phyloP scores from a whole-genome alignment of 768 basidiomycete species.

The Termitomyces heimii region DNA sequence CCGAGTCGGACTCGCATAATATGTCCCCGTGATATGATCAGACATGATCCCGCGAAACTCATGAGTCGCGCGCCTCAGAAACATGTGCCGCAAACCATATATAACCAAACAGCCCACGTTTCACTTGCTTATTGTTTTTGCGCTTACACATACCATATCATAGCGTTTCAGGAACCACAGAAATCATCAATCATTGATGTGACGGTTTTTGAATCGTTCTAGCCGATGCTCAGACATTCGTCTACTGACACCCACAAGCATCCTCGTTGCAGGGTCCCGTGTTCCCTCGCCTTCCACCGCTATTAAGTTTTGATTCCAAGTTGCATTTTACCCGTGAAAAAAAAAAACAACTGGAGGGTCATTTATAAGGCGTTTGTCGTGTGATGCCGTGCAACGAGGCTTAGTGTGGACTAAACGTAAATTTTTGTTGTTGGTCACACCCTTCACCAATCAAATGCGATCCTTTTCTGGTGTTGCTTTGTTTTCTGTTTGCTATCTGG shows the following conservation, averaged over 20 bases:
- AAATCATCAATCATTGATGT: constrained; percentile 1
- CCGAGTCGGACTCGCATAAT: background rate
- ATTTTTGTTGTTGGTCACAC: background rate
- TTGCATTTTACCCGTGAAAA: too few species aligned
- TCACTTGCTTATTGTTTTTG: background rate
- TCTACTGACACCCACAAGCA: background rate
- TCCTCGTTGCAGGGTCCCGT: constrained; percentile 1
- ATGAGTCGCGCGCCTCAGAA: background rate
- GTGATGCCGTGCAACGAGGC: background rate
- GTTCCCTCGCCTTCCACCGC: background rate
- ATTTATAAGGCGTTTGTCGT: background rate
- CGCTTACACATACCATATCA: background rate
- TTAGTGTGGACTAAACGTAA: background rate
- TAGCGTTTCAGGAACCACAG: constrained; percentile 1
- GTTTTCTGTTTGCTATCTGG: background rate
- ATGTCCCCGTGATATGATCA: background rate
- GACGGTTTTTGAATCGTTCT: background rate
- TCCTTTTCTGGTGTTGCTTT: background rate
- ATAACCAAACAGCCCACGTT: background rate
- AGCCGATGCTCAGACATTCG: background rate
- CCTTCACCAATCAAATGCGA: background rate
- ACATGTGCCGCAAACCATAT: background rate
- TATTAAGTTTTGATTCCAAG: background rate
- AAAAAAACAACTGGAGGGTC: background rate
- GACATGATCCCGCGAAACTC: background rate